A percentile compares a stretch with the other conserved stretches of the same genome.
Conservation (phyloP, 176 grass and related monocot genomes). For the Microstegium vimineum region DNA sequence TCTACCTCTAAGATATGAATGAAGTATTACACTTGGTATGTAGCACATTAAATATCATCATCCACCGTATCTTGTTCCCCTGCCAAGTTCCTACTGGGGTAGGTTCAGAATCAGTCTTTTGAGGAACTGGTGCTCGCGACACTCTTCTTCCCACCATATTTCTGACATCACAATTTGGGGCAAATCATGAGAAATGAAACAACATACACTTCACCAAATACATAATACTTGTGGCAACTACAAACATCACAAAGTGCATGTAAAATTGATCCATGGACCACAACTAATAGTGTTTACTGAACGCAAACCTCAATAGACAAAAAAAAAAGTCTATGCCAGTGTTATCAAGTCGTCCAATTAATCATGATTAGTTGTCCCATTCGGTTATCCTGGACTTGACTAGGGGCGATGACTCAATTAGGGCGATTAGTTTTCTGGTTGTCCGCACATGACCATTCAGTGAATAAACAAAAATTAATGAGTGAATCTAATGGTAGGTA, state of each 20-base stretch:
- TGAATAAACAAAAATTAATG: neutral
- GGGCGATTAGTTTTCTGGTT: neutral
- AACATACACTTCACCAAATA: neutral
- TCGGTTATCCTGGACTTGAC: neutral
- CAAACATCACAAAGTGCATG: neutral
- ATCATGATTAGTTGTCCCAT: neutral
- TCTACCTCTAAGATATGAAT: constrained; percentile 57
- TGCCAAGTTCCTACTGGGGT: constrained; percentile 15
- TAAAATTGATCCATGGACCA: neutral
- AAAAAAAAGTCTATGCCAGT: neutral
- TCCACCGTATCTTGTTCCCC: constrained; percentile 24
- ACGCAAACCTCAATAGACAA: neutral
- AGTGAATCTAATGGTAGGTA: neutral
- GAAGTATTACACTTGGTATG: constrained; percentile 59
- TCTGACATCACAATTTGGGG: constrained; percentile 26
- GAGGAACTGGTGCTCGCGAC: constrained; percentile 41
- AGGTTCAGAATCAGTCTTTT: constrained; percentile 43
- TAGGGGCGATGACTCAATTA: neutral
- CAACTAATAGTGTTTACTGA: neutral
- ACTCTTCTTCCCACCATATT: constrained; percentile 75
- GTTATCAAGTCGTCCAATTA: too few relatives aligned
- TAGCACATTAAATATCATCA: constrained; percentile 37
- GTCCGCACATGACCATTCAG: neutral
- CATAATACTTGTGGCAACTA: neutral
- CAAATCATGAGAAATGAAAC: neutral